These are phyloP conservation scores for Casaregolazyma suthepensis DNA, from an alignment of 1,139 yeast genomes.

Conservation along the genomic window DNA sequence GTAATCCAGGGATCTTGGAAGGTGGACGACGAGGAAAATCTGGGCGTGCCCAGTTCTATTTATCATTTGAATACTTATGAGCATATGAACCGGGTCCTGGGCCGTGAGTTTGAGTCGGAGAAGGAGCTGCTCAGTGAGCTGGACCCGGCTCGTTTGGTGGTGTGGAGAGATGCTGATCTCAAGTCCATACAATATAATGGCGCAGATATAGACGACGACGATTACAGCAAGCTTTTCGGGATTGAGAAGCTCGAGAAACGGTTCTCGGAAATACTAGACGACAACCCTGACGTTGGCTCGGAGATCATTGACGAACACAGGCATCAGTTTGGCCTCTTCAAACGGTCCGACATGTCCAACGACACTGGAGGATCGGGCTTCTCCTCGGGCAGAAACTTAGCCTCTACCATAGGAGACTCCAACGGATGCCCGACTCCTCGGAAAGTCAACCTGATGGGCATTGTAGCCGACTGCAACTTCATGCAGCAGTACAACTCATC, in stretches of 20 bases:
- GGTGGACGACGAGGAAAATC: constrained; percentile 30
- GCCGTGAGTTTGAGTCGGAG: constrained; percentile 19
- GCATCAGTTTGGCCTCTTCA: constrained; percentile 4
- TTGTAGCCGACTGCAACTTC: constrained; percentile 37
- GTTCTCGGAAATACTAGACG: constrained; percentile 4
- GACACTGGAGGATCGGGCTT: constrained; percentile 30
- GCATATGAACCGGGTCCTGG: constrained; percentile 15
- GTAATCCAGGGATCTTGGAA: constrained; percentile 30
- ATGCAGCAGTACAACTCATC: constrained; percentile 27
- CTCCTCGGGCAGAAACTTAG: constrained; percentile 28
- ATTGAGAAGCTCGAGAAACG: constrained; percentile 3
- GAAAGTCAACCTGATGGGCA: constrained; percentile 33
- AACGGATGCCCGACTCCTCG: constrained; percentile 33
- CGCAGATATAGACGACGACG: constrained; percentile 11
- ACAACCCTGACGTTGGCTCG: not conserved
- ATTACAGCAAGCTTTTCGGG: constrained; percentile 7
- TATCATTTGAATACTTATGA: constrained; percentile 25
- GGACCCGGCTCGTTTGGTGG: constrained; percentile 20
- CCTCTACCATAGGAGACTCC: constrained; percentile 30
- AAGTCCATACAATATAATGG: constrained; percentile 10
- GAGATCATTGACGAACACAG: not conserved
- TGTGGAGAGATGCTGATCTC: constrained; percentile 33
- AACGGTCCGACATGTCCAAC: constrained; percentile 14
- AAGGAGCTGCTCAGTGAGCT: constrained; percentile 14
- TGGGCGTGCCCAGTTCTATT: constrained; percentile 30